Conservation (phyloP, 768 basidiomycete genomes). For the Lactarius tabidus region DNA sequence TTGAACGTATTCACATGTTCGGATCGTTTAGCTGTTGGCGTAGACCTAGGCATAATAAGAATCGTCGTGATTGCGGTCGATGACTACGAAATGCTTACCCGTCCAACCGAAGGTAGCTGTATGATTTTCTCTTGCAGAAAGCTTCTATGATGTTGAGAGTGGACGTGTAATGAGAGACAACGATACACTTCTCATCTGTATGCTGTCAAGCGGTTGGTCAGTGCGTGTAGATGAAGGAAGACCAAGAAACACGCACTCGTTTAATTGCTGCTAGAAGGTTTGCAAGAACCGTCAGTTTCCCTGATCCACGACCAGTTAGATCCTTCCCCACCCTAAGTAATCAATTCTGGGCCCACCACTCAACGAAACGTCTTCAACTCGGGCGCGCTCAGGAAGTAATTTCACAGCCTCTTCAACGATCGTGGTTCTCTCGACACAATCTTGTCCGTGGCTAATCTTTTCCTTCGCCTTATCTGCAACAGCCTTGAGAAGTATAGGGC, state of each 20-base stretch:
- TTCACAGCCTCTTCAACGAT: constrained; percentile 57
- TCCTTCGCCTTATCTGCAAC: constrained; percentile 58
- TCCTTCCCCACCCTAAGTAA: background rate
- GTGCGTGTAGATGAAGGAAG: background rate
- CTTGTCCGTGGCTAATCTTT: constrained; percentile 34
- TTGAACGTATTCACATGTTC: constrained; percentile 90
- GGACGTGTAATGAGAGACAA: constrained; percentile 96
- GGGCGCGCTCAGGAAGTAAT: constrained; percentile 55
- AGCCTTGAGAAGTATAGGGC: constrained; percentile 82
- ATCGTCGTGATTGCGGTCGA: constrained; percentile 3
- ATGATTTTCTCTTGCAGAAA: constrained; percentile 71
- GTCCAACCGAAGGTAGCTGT: constrained; percentile 82
- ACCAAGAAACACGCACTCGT: constrained; percentile 39
- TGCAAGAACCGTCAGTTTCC: constrained; percentile 67
- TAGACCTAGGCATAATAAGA: constrained; percentile 48
- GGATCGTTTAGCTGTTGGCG: constrained; percentile 71
- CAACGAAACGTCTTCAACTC: constrained; percentile 66
- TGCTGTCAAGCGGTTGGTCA: constrained; percentile 36
- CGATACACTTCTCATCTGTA: constrained; percentile 90
- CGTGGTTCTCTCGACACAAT: constrained; percentile 41
- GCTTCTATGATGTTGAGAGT: constrained; percentile 90
- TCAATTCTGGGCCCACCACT: constrained; percentile 54
- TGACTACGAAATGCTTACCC: constrained; percentile 47
- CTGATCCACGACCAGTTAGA: constrained; percentile 39
- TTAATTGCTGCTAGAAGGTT: constrained; percentile 58